Conservation (phyloP, 768 basidiomycete genomes). For the Termitomyces sp. region DNA sequence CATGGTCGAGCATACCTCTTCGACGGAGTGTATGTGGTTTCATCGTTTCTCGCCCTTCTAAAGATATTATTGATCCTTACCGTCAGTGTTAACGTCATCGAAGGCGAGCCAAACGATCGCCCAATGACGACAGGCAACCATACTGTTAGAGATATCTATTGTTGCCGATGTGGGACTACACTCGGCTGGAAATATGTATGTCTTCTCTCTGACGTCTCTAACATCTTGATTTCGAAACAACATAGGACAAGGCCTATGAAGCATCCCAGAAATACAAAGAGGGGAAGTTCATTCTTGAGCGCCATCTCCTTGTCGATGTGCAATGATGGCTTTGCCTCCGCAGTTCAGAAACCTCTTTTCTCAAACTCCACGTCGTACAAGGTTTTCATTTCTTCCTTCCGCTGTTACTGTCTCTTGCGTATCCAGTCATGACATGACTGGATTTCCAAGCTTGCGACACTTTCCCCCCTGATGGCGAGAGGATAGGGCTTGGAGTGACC, state of each 20-base stretch:
- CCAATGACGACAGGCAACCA: constrained; percentile 97
- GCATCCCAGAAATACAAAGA: constrained; percentile 94
- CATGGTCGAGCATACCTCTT: constrained; percentile 95
- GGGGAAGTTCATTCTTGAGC: constrained; percentile 96
- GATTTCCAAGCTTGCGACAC: constrained; percentile 12
- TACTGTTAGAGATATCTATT: constrained; percentile 93
- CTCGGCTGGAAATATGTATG: constrained; percentile 99
- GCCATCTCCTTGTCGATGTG: constrained; percentile 82
- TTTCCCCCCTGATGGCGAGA: background rate
- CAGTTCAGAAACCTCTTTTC: background rate
- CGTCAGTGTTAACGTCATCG: constrained; percentile 81
- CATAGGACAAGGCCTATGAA: constrained; percentile 91
- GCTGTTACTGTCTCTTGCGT: constrained; percentile 15
- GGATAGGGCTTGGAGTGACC: constrained; percentile 9
- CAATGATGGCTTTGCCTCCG: constrained; percentile 39
- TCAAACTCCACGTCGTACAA: background rate
- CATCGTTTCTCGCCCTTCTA: background rate
- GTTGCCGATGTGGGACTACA: constrained; percentile 78
- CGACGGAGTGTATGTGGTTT: constrained; percentile 74
- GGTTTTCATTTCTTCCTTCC: background rate
- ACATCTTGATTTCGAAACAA: constrained; percentile 8
- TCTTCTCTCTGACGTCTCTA: constrained; percentile 10
- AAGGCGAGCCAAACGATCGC: constrained; percentile 87
- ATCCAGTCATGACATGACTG: constrained; percentile 11
- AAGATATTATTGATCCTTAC: constrained; percentile 9